Conservation (phyloP, 164 flowering plant species). For the Houttuynia cordata region DNA sequence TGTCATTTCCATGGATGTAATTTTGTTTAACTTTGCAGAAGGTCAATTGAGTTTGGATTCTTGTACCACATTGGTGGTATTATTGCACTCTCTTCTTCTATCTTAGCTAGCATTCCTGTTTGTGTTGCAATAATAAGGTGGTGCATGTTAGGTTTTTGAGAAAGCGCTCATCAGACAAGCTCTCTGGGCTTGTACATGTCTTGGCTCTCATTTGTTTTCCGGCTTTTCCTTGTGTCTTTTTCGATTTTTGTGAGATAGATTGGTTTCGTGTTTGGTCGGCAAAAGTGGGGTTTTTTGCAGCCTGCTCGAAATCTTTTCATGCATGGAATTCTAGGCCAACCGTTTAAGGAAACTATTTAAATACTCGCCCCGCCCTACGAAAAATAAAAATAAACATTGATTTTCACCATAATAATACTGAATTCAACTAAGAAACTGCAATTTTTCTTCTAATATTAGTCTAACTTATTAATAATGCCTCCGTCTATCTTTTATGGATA, state of each 20-base stretch:
- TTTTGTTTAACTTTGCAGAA: too few relatives aligned
- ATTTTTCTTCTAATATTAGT: too few relatives aligned
- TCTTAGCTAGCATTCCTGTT: too few relatives aligned
- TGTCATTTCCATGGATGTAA: too few relatives aligned
- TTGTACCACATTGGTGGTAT: too few relatives aligned
- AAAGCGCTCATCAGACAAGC: background rate
- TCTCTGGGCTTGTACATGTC: background rate
- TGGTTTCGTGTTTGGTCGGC: slow-evolving; percentile 10
- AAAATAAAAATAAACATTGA: too few relatives aligned
- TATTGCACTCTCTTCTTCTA: too few relatives aligned
- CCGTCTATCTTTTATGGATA: too few relatives aligned
- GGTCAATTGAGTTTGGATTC: too few relatives aligned
- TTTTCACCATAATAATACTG: too few relatives aligned
- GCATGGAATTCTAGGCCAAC: slow-evolving; percentile 9
- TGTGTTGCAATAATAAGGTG: background rate
- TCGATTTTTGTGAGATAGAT: background rate
- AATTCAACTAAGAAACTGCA: too few relatives aligned
- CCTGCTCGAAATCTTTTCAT: slow-evolving; percentile 1
- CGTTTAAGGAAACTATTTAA: background rate
- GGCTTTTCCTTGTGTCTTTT: background rate
- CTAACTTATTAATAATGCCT: too few relatives aligned
- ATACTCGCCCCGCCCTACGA: background rate
- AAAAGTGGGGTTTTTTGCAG: slow-evolving; percentile 1
- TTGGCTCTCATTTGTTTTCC: background rate
- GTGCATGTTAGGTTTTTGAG: background rate